Evolutionary conservation across 768 basidiomycete species (phyloP), one percentile per base, ranked within the genome.

Genomic region (Gymnopilus dilepis): DNA sequence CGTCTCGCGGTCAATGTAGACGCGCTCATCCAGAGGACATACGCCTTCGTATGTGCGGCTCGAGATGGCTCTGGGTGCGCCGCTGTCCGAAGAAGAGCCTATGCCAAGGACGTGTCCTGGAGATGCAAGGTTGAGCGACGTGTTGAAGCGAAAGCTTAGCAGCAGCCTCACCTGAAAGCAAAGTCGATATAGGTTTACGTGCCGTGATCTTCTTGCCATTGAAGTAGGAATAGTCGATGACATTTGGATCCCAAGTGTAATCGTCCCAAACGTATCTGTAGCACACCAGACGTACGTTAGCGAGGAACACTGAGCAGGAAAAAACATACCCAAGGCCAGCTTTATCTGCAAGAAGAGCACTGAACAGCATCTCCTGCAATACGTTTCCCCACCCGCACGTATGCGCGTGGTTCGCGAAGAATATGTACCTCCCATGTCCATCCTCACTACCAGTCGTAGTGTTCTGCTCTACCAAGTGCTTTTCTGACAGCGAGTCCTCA

Each of bases 321-420:
- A 22, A 4, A 13, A 76, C 86, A 59, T 69, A 88, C 83, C 83
- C 75, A 64, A 86, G 72, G 30, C 78, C 78, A 0, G 84, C 69
- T 2, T 73, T 68, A 50, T 81, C 76, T 0, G 86, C 82, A 2
- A 89, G 70, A 43, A 83, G 74, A 0, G 84, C 77, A 50, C 83
- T 80, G 48, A 87, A 65, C 3, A 88, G 55, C 59, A 85, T 78
- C 60, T 87, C 86, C 61, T 89, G 84, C 77, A 88, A 75, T 8
- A 72, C 78, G 56, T 89, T 89, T 2, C 86, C 87, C 85, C 85
- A 88, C 3, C 87, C 88, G 42, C 80, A 77, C 8, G 67, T 84
- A 4, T 68, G 70, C 15, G 76, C 80, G 65, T 86, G 84, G 48
- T 84, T 84, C 2, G 82, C 74, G 21, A 77, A 72, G 75, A 78